phyloP scores from a whole-genome alignment of 305 asterid genomes.

The Solanum aculeatissimum region DNA sequence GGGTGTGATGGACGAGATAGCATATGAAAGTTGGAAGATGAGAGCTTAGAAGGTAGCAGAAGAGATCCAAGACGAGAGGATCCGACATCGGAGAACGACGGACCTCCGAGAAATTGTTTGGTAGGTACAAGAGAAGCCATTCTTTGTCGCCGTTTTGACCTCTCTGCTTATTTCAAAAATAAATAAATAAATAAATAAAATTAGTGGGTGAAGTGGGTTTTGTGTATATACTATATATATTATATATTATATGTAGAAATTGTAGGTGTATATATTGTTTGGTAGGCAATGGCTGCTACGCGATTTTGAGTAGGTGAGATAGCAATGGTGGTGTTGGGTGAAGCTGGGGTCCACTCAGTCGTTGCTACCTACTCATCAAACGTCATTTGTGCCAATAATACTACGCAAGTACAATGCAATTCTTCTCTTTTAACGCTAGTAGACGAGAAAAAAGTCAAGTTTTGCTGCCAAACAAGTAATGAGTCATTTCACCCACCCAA shows the following conservation, averaged over 20 bases:
- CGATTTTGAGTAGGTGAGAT: not conserved
- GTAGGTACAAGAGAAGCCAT: constrained; percentile 35
- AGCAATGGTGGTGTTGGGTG: not conserved
- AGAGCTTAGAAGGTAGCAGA: constrained; percentile 22
- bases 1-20: constrained; percentile 40
- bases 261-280: not conserved
- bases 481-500: not conserved
- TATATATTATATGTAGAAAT: not conserved
- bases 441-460: not conserved
- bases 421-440: not conserved
- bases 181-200: not conserved
- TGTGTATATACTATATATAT: no score
- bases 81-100: constrained; percentile 22
- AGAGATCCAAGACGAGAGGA: constrained; percentile 36
- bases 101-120: constrained; percentile 47
- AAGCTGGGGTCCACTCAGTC: not conserved
- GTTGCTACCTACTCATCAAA: not conserved
- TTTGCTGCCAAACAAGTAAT: not conserved
- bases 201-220: not conserved
- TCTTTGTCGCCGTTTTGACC: constrained; percentile 3
- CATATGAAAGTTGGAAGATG: constrained; percentile 27
- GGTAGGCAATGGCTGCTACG: not conserved
- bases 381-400: not conserved
- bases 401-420: not conserved
- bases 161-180: not conserved